Evolutionary conservation across 2,329 filamentous ascomycete genomes (phyloP), one percentile per base, ranked within the genome.

Genomic region (Cytospora schulzeri): DNA sequence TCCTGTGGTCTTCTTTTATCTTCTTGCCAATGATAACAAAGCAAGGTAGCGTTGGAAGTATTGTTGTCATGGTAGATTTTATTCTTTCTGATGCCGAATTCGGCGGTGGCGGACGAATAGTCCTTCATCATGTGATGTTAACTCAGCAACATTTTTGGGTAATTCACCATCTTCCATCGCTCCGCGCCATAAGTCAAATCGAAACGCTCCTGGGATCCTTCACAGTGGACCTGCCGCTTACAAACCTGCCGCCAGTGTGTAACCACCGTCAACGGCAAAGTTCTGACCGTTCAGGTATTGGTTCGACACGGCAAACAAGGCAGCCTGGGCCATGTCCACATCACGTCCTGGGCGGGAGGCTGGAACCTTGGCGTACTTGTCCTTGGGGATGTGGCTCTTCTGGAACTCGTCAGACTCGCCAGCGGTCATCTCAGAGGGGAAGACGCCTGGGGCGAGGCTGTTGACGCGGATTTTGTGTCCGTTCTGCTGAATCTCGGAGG

Each of bases 401-500:
- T 85, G 83, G 35, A 71, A 71, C 22, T 77, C 76, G 22, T 80
- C 77, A 31, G 79, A 82, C 15, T 75, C 78, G 3, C 74, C 74
- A 1, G 85, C 83, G 48, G 87, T 88, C 89, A 91, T 91, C 83
- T 91, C 90, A 71, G 88, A 89, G 22, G 87, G 88, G 70, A 85
- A 85, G 31, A 90, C 82, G 38, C 90, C 90, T 0, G 91, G 91
- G 0, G 91, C 91, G 66, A 91, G 91, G 50, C 88, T 86, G 71
- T 93, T 84, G 45, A 90, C 83, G 69, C 92, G 91, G 50, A 85
- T 80, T 73, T 86, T 88, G 66, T 90, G 82, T 24, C 83, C 81
- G 55, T 85, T 80, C 66, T 77, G 77, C 0, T 84, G 82, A 7
- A 90, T 73, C 74, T 91, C 88, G 45, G 80, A 77, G 0, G 88